phyloP scores from a whole-genome alignment of 495 filamentous ascomycete species.

The Penicillium arizonense region DNA sequence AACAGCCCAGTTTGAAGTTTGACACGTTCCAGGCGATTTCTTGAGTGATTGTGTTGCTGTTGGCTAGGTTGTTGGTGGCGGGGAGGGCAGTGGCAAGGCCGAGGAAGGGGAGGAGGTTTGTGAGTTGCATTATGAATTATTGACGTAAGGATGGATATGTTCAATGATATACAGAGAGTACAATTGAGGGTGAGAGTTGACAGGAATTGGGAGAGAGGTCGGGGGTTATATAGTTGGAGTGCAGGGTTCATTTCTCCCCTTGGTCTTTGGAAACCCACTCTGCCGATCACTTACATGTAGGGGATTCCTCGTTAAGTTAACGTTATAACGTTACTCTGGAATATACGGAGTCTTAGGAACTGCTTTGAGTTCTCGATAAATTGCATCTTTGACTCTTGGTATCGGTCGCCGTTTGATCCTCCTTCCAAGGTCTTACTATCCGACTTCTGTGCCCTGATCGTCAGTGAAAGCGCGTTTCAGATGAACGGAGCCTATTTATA shows the following conservation, averaged over 20 bases:
- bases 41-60: slow-evolving; percentile 20
- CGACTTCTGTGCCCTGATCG: not conserved
- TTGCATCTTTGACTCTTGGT: not conserved
- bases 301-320: not conserved
- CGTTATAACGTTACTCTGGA: no score
- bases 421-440: slow-evolving; percentile 1
- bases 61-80: slow-evolving; percentile 21
- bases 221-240: no score
- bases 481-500: slow-evolving; percentile 3
- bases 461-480: slow-evolving; percentile 2
- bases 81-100: slow-evolving; percentile 20
- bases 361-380: not conserved
- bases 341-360: not conserved
- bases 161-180: not conserved
- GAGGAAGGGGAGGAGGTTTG: slow-evolving; percentile 25
- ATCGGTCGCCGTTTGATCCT: not conserved
- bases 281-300: not conserved
- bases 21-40: slow-evolving; percentile 32
- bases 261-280: no score
- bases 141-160: not conserved
- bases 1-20: slow-evolving; percentile 34
- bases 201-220: no score
- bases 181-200: no score
- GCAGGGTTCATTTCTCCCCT: no score
- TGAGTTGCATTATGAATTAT: slow-evolving; percentile 33